Base-by-base conservation (phyloP, 1,139 yeast genomes). In the Yamadazyma buinensis region DNA sequence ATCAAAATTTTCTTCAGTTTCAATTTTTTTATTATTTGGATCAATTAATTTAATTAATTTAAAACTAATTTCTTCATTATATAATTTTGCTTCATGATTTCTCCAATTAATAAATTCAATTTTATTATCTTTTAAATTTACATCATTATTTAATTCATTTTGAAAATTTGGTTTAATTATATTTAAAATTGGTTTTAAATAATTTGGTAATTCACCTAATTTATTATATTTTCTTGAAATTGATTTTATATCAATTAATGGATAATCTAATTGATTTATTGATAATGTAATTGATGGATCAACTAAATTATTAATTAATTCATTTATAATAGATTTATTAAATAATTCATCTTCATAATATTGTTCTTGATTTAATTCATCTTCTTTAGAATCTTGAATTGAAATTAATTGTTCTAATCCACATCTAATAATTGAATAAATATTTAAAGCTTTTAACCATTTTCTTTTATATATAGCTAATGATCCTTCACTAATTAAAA, bases 1-100 rank as follows among this genome's bases (percentile, higher is more conserved):
- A 38, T 67, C 73, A 46, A 55, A 64, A 28, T 55, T 51, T 38
- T 59, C 55, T 10, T 59, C 49, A 27, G 53, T 52, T 20, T 35
- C 40, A 33, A 42, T 52, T 7, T 36, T 36, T 8, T 4, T n/a
- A 15, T 26, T 22, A 24, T 46, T 37, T 38, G 65, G 47, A 28
- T 60, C 46, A 38, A 72, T 57, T 44, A 64, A 61, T 23, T 71
- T 55, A 61, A 71, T 62, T 30, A 83, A 67, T 20, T 72, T 68
- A 48, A 74, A 73, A 0, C 94, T 84, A 29, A 87, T 67, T 42
- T 86, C 92, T 33, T 85, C 84, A 46, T 85, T 85, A 44, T 69
- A 65, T 23, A 90, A 67, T 7, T 52, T 52, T 1, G 96, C 95
- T n/a, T 66, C 62, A 57, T 84, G 87, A 28, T 72, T 64, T 53